Evolutionary conservation across 1,284 basidiomycete species (phyloP), one percentile per base, ranked within the genome.

Genomic region (Moesziomyces parantarcticus): DNA sequence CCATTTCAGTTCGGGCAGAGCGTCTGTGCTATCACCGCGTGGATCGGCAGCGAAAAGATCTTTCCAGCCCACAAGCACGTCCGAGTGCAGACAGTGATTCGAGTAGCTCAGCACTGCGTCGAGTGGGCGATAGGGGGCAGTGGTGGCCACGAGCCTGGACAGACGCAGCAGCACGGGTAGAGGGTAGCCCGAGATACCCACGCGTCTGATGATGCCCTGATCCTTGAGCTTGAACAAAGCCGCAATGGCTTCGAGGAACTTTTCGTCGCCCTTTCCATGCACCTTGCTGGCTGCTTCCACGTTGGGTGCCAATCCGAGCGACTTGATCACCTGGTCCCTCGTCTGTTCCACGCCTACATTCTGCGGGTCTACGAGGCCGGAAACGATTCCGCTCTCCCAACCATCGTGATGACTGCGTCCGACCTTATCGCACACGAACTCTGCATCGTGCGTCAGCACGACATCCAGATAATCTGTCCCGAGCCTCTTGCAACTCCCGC

Each of bases 131-230:
- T 67, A 78, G 9, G 78, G 76, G 10, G 70, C 64, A 3, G 58
- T 65, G 36, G 69, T 75, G 4, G 79, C 79, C 25, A 93, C 88
- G 48, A 98, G 87, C 20, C 92, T 87, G 18, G 92, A 89, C 18
- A 97, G 85, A 10, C 96, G 90, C 10, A 99, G 88, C 14, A 98
- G 88, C 1, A 91, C 90, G 3, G 94, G 92, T n/a, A 98, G 87
- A 0, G 94, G 93, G 80, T 92, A 97, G 1, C 94, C 92, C 66
- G 91, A 90, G 71, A 99, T 92, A 3, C 96, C 96, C 63, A 98
- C 90, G 42, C 89, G 86, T 77, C 86, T 88, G 75, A 98, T 86
- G 36, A 92, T 81, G 11, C 95, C 95, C 74, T 92, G 89, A 3
- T 88, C 87, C 83, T 97, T 90, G 73, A 97, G 85, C 78, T 88